A percentile compares a stretch with the other conserved stretches of the same genome.
Conservation (phyloP, 2,329 filamentous ascomycete genomes). For the Akanthomyces uredinophilus region DNA sequence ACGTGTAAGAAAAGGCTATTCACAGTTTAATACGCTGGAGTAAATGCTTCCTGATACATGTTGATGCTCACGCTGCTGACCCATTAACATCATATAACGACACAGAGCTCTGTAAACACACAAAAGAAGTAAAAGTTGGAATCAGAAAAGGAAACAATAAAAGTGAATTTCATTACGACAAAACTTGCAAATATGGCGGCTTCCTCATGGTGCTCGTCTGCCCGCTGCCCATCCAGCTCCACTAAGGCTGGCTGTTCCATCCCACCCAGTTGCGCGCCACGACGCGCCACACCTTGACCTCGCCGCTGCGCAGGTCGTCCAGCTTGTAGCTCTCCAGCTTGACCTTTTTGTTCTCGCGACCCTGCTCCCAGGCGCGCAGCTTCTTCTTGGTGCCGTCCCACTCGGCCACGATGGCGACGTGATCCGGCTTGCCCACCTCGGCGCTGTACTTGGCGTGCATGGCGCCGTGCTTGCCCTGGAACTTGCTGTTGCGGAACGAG, state of each 20-base stretch:
- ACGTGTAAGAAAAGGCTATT: background rate
- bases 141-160: background rate
- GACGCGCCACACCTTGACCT: slow-evolving; percentile 95
- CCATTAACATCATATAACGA: background rate
- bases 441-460: slow-evolving; percentile 91
- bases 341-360: slow-evolving; percentile 86
- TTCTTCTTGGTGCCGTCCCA: slow-evolving; percentile 99
- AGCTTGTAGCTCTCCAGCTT: slow-evolving; percentile 92
- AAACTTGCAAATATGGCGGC: slow-evolving; percentile 13
- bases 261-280: slow-evolving; percentile 91
- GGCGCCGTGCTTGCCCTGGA: slow-evolving; percentile 90
- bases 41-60: background rate
- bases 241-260: slow-evolving; percentile 65
- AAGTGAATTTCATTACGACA: slow-evolving; percentile 8
- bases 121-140: background rate
- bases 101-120: background rate
- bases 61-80: background rate
- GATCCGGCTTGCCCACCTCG: slow-evolving; percentile 83
- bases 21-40: background rate
- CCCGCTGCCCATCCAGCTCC: slow-evolving; percentile 21
- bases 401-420: slow-evolving; percentile 86
- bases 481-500: slow-evolving; percentile 84
- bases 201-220: slow-evolving; percentile 14
- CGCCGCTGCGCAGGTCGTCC: slow-evolving; percentile 84
- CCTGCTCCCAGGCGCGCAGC: slow-evolving; percentile 91